phyloP scores from a whole-genome alignment of 2,329 filamentous ascomycete species.

The Penicillium sp. region DNA sequence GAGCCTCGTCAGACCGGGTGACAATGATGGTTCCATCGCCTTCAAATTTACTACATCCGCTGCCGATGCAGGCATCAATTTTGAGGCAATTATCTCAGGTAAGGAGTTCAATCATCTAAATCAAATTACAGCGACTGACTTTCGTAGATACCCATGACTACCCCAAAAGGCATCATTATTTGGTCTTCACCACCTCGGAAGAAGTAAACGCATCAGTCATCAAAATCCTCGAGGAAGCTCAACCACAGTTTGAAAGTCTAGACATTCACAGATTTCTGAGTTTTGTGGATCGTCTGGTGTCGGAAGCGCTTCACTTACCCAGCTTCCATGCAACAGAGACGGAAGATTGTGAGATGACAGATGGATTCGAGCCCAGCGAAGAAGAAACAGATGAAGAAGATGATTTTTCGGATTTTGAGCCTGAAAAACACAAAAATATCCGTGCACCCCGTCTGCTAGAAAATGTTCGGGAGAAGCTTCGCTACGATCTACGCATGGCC shows the following conservation, averaged over 20 bases:
- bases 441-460: too few species aligned
- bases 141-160: slow-evolving; percentile 54
- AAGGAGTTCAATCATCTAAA: slow-evolving; percentile 10
- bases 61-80: slow-evolving; percentile 22
- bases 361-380: too few species aligned
- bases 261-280: slow-evolving; percentile 47
- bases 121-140: slow-evolving; percentile 46
- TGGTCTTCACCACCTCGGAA: slow-evolving; percentile 44
- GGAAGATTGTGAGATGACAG: slow-evolving; percentile 15
- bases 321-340: slow-evolving; percentile 1
- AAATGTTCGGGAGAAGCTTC: slow-evolving; percentile 40
- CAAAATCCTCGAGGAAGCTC: slow-evolving; percentile 41
- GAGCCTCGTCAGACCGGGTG: slow-evolving; percentile 52
- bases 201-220: slow-evolving; percentile 25
- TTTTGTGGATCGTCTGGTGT: slow-evolving; percentile 41
- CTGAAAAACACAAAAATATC: neutral
- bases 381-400: too few species aligned
- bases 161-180: slow-evolving; percentile 49
- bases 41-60: slow-evolving; percentile 49
- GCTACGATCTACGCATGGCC: slow-evolving; percentile 55
- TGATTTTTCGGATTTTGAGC: slow-evolving; percentile 28
- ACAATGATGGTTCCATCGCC: slow-evolving; percentile 66
- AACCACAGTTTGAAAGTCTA: slow-evolving; percentile 33
- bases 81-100: slow-evolving; percentile 41
- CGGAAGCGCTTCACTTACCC: slow-evolving; percentile 17